Percentiles rank a stretch among this genome's conserved stretches.
Evolutionary conservation across 129 eudicot genomes (phyloP).

Genomic region (Helianthus tuberosus): DNA sequence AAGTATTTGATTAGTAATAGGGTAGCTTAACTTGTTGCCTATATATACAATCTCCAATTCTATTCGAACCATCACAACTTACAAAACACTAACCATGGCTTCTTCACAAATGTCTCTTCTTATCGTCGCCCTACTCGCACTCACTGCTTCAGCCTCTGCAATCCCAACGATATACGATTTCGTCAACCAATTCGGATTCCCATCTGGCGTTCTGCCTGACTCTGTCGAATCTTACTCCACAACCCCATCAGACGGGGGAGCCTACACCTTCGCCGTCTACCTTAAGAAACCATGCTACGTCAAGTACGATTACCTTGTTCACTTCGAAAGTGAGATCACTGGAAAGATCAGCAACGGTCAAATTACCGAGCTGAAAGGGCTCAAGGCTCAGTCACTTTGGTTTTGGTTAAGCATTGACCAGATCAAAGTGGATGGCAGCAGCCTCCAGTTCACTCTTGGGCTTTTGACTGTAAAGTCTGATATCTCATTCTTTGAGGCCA

Average conservation of each 20-base stretch:
- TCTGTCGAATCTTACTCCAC: conserved; percentile 51
- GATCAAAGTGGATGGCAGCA: conserved; percentile 57
- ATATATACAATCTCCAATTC: too few species aligned
- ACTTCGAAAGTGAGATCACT: conserved; percentile 51
- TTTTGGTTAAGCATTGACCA: conserved; percentile 68
- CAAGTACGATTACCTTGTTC: conserved; percentile 60
- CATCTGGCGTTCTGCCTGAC: conserved; percentile 64
- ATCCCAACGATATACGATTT: conserved; percentile 49
- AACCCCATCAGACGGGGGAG: conserved; percentile 1
- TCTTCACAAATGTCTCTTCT: conserved; percentile 6
- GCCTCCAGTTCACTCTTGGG: conserved; percentile 62
- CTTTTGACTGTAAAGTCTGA: conserved; percentile 56
- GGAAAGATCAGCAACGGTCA: conserved; percentile 61
- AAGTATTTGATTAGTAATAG: too few species aligned
- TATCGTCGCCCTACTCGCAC: conserved; percentile 4
- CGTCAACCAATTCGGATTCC: conserved; percentile 59
- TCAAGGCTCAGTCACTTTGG: conserved; percentile 45
- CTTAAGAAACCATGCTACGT: conserved; percentile 57
- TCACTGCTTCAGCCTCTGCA: neutral
- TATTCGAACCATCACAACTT: too few species aligned
- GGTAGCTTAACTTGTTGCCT: too few species aligned
- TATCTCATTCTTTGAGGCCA: conserved; percentile 52
- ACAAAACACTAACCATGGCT: neutral
- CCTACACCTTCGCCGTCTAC: conserved; percentile 37
- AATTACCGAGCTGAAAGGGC: conserved; percentile 56